Base-by-base conservation (phyloP, 345 rosid genomes). In the Camelina neglecta region DNA sequence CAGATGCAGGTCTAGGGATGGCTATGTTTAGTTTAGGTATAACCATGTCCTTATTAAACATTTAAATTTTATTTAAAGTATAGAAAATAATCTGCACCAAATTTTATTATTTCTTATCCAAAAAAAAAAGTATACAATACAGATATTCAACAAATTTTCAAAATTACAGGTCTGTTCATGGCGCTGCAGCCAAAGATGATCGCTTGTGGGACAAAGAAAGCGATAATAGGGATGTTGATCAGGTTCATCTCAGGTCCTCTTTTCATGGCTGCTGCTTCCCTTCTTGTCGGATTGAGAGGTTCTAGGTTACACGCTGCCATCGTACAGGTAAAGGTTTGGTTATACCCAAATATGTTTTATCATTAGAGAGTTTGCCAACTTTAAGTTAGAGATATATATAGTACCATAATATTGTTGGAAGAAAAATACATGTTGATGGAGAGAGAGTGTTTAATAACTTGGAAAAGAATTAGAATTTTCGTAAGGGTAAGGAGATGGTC, bases 1-100 rank as follows among this genome's bases (percentile, higher is more conserved):
- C 96, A 29, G 90, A 89, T 81, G 90, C 96, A 4, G 93, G 96
- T 16, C 90, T 89, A 54, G 96, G 93, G 24, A 87, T 88, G 93
- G 91, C 93, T 18, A 88, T 89, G 93, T 91, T 91, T 81, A 91
- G 97, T 78, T 78, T 91, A 85, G 96, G 96, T 88, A 88, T 31
- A 39, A 2, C 6, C 15, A 15, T 64, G 18, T 51, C 5, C 50
- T 35, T 26, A 48, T 15, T 16, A 62, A 42, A 60, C 29, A 21
- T 18, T 18, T 18, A 18, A 18, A 18, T 18, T 18, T 18, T 18
- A 18, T 18, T 18, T 18, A 18, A 18, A 18, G 18, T 21, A 38
- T 8, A 38, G 1, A 35, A 35, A 35, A 35, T 35, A 35, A 35
- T 35, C 4, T 33, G 36, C 36, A 6, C 36, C 36, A 33, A 33